Conservation (phyloP, 306 rosid genomes). For the Corylus heterophylla region DNA sequence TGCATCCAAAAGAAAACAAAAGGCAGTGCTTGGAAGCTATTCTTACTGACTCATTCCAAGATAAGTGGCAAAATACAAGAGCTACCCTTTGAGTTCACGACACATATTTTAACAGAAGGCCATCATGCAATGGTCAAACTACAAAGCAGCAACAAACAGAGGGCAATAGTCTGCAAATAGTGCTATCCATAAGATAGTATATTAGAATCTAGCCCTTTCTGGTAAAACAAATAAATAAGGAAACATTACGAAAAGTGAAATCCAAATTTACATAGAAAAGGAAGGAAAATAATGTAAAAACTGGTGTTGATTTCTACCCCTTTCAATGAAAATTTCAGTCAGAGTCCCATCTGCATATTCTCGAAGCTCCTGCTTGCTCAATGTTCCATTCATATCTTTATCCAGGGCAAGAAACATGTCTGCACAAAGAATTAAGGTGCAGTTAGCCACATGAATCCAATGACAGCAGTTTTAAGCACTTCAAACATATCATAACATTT, state of each 20-base stretch:
- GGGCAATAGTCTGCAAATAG: slow-evolving; percentile 1
- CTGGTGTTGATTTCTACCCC: slow-evolving; percentile 51
- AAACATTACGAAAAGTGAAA: background rate
- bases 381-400: slow-evolving; percentile 72
- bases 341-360: slow-evolving; percentile 97
- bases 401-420: slow-evolving; percentile 94
- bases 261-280: background rate
- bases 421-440: slow-evolving; percentile 37
- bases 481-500: slow-evolving; percentile 14
- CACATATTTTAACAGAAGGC: background rate
- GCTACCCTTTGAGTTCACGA: background rate
- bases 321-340: slow-evolving; percentile 94
- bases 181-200: background rate
- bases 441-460: slow-evolving; percentile 16
- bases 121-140: background rate
- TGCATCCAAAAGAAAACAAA: background rate
- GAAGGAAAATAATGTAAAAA: slow-evolving; percentile 3
- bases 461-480: slow-evolving; percentile 2
- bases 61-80: background rate
- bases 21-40: background rate
- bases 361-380: slow-evolving; percentile 96
- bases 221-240: background rate
- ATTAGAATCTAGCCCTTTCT: background rate
- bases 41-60: background rate
- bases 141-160: background rate